Conservation (phyloP, 2,329 filamentous ascomycete genomes). For the Rosellinia necatrix region DNA sequence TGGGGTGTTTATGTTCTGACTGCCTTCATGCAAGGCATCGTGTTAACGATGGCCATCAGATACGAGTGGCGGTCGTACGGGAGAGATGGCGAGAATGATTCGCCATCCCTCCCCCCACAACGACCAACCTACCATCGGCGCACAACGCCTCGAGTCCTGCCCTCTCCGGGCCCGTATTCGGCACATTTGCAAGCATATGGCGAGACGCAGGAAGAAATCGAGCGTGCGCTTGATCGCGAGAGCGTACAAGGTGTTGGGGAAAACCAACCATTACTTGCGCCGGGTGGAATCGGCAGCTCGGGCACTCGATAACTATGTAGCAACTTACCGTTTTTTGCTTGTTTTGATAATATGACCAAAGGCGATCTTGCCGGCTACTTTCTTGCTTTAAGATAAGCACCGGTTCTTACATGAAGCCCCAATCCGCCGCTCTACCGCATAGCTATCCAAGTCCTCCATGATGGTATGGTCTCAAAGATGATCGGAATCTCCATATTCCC, state of each 20-base stretch:
- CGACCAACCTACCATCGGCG: slow-evolving; percentile 40
- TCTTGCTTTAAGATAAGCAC: neutral
- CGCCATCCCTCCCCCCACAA: slow-evolving; percentile 32
- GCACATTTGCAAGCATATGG: slow-evolving; percentile 43
- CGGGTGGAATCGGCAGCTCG: slow-evolving; percentile 41
- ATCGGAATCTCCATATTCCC: neutral
- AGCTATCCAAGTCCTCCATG: neutral
- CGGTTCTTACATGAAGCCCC: neutral
- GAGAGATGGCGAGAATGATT: slow-evolving; percentile 23
- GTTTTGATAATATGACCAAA: slow-evolving; percentile 2
- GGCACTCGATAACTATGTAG: slow-evolving; percentile 35
- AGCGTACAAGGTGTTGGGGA: slow-evolving; percentile 42
- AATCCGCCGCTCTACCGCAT: neutral
- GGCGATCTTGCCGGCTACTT: neutral
- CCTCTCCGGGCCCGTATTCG: slow-evolving; percentile 42
- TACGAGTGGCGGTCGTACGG: slow-evolving; percentile 59
- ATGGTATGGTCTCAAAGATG: neutral
- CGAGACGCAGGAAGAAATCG: slow-evolving; percentile 44
- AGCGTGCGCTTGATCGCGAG: slow-evolving; percentile 41
- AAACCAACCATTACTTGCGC: slow-evolving; percentile 43
- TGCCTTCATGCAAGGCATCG: slow-evolving; percentile 78
- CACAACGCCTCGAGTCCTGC: slow-evolving; percentile 41
- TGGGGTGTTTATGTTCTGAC: slow-evolving; percentile 93
- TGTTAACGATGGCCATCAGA: slow-evolving; percentile 79
- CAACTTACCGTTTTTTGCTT: neutral